Evolutionary conservation across 176 grass and related monocot genomes (phyloP), one percentile per base, ranked within the genome.

Genomic region (Hyparrhenia diplandra): DNA sequence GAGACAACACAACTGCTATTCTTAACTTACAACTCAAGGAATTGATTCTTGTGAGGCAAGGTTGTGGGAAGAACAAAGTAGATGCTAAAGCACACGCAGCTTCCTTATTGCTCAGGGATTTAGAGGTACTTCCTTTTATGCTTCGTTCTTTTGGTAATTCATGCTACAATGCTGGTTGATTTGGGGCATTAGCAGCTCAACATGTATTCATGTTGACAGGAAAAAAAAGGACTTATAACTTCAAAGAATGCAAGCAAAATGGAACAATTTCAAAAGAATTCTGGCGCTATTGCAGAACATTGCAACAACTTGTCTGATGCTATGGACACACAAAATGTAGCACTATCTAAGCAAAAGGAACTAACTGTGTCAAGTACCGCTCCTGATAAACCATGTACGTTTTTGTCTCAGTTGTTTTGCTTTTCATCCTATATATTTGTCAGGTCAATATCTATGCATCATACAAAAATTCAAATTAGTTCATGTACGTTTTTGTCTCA

Each of bases 41-140:
- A 63, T 47, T 85, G 29, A 71, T 92, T 58, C 70, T 98, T 67
- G 41, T 79, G 68, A 90, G 92, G 83, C 84, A 65, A 79, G 90
- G 84, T 75, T 27, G 42, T 65, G 90, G 88, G 17, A 89, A 76
- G 82, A 95, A 74, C 10, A 93, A 82, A 84, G 91, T 89, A 43
- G 84, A 82, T 67, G 92, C 95, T 18, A 95, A 89, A 91, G 92
- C 88, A 39, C 88, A 93, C 34, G 92, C 95, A 54, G 88, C 95
- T 89, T 93, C 74, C 71, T 59, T 88, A 24, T 87, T 98, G 51
- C 86, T 95, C 45, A 91, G 91, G 84, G 95, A 98, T 81, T 75
- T 98, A 32, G 86, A 93, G 84, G 95, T 98, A 71, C 43, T 79
- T 74, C 30, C 55, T 68, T 78, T 57, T 51, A 34, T 57, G 35